These are phyloP conservation scores for Aureobasidium sp. DNA, from an alignment of 2,329 filamentous ascomycete genomes.

Conservation along the genomic window DNA sequence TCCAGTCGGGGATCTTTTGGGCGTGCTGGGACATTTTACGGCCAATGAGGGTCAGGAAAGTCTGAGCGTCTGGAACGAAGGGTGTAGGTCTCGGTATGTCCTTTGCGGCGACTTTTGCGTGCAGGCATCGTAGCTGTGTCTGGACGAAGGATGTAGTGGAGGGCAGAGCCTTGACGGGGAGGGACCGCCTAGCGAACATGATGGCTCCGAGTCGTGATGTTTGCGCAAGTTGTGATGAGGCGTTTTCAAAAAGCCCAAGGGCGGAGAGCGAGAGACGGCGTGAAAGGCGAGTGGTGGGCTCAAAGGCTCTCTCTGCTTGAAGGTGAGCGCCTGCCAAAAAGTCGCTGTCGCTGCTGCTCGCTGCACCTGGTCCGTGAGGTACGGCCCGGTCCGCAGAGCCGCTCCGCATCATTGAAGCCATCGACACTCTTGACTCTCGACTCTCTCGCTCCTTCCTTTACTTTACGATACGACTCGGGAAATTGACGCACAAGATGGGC, in stretches of 20 bases:
- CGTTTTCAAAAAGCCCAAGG: not conserved
- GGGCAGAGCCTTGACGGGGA: constrained; percentile 5
- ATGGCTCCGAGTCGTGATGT: not conserved
- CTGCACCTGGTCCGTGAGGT: not conserved
- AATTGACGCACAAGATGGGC: not conserved
- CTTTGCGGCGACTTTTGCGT: constrained; percentile 34
- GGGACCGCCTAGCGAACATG: constrained; percentile 14
- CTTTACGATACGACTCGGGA: not conserved
- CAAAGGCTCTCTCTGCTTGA: not conserved
- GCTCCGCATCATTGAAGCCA: constrained; percentile 2
- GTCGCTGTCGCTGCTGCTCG: constrained; percentile 8
- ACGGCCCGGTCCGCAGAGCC: constrained; percentile 13
- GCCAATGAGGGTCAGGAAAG: constrained; percentile 87
- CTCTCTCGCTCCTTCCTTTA: not conserved
- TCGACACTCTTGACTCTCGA: not conserved
- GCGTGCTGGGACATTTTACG: constrained; percentile 76
- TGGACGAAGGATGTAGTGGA: constrained; percentile 7
- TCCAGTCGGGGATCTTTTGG: constrained; percentile 84
- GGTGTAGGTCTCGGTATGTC: constrained; percentile 67
- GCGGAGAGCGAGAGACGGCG: not conserved
- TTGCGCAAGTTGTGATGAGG: not conserved
- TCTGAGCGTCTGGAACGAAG: constrained; percentile 75
- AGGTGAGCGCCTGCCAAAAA: constrained; percentile 1
- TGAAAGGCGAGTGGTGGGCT: not conserved
- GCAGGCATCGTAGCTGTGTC: constrained; percentile 27